phyloP scores from a whole-genome alignment of 768 basidiomycete genomes.

The Suillus ampliporus region DNA sequence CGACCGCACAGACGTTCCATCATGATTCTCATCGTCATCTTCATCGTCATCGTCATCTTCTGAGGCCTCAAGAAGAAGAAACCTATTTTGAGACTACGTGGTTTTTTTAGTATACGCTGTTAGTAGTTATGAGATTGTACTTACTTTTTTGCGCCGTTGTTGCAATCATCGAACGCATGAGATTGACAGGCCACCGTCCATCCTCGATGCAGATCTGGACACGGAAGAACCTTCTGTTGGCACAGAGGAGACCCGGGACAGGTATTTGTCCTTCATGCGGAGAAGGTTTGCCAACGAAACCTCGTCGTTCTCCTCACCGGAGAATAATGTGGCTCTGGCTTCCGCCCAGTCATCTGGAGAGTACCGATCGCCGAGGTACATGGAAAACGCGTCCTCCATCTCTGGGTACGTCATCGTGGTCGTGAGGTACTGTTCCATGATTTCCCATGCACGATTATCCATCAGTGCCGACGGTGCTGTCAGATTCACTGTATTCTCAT shows the following conservation, averaged over 20 bases:
- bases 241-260: too few species aligned
- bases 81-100: too few species aligned
- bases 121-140: too few species aligned
- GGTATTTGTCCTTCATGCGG: neutral
- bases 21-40: neutral
- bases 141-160: too few species aligned
- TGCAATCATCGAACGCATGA: too few species aligned
- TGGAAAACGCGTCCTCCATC: neutral
- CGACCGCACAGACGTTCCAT: too few species aligned
- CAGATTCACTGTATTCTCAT: neutral
- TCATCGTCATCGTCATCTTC: neutral
- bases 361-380: neutral
- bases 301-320: neutral
- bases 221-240: too few species aligned
- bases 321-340: neutral
- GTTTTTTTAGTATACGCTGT: too few species aligned
- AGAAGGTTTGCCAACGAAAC: neutral
- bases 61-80: neutral
- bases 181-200: too few species aligned
- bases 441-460: neutral
- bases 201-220: too few species aligned
- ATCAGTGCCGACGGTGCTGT: neutral
- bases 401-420: too few species aligned
- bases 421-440: neutral
- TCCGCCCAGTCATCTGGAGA: neutral